phyloP scores from a whole-genome alignment of 2,329 filamentous ascomycete genomes.

The Penicillium sp. region DNA sequence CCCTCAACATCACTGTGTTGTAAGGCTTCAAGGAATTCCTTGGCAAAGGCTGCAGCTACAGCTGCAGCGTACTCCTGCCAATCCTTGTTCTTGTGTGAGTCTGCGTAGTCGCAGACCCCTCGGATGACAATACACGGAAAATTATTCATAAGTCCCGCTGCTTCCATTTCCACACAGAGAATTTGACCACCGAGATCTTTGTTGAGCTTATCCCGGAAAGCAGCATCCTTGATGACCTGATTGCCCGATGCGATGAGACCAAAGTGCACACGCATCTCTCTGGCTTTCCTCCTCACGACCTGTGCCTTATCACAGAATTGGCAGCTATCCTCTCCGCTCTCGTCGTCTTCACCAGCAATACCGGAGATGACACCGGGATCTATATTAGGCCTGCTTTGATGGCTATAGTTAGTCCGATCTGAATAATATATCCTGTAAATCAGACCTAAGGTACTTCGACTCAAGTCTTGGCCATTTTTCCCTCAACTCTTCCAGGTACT shows the following conservation, averaged over 20 bases:
- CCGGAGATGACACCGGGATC: no score
- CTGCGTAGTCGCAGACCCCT: constrained; percentile 9
- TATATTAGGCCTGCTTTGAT: no score
- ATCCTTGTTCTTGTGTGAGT: constrained; percentile 5
- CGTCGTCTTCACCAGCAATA: background rate
- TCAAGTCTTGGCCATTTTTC: background rate
- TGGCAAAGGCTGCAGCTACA: constrained; percentile 1
- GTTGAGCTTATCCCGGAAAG: background rate
- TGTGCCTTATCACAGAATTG: background rate
- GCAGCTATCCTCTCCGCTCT: background rate
- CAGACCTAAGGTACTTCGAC: background rate
- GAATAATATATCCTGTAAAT: background rate
- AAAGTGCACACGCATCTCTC: background rate
- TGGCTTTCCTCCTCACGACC: no score
- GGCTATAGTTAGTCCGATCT: background rate
- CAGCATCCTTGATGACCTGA: constrained; percentile 1
- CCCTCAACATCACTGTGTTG: background rate
- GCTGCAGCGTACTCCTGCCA: constrained; percentile 8
- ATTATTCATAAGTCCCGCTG: no score
- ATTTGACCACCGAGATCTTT: background rate
- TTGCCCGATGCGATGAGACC: constrained; percentile 6
- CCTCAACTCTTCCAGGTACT: background rate
- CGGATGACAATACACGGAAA: no score
- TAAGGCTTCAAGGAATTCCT: background rate
- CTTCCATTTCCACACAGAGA: constrained; percentile 8